Evolutionary conservation across 1,139 yeast genomes (phyloP).

Genomic region (Candida buenavistaensis): DNA sequence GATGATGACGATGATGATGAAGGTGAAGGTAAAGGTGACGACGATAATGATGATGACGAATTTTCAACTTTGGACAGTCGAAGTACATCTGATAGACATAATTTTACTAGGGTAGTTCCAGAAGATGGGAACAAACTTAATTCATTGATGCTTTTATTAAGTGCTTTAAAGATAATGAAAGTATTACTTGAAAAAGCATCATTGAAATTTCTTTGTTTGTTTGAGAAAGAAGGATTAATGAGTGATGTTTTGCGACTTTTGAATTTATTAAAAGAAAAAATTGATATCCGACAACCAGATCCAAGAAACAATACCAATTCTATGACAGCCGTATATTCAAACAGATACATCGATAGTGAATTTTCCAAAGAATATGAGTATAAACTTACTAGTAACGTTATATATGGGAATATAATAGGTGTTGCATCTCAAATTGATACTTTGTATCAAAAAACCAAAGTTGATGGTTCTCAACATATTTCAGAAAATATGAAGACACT

Average conservation of each 20-base stretch:
- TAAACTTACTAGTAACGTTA: slow-evolving; percentile 20
- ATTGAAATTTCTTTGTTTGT: slow-evolving; percentile 41
- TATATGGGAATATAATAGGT: slow-evolving; percentile 20
- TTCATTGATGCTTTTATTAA: slow-evolving; percentile 46
- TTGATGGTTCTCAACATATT: slow-evolving; percentile 10
- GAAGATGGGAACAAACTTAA: slow-evolving; percentile 18
- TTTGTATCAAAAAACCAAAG: slow-evolving; percentile 19
- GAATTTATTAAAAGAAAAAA: slow-evolving; percentile 15
- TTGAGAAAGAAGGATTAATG: slow-evolving; percentile 74
- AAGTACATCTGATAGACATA: slow-evolving; percentile 1
- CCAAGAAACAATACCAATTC: slow-evolving; percentile 9
- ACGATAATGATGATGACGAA: slow-evolving; percentile 13
- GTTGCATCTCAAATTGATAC: slow-evolving; percentile 23
- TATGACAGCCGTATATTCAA: slow-evolving; percentile 19
- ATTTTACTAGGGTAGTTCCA: slow-evolving; percentile 5
- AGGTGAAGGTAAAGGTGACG: slow-evolving; percentile 15
- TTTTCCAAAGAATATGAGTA: slow-evolving; percentile 31
- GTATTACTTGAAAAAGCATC: slow-evolving; percentile 46
- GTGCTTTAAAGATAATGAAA: slow-evolving; percentile 40
- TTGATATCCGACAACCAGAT: slow-evolving; percentile 10
- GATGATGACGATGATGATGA: slow-evolving; percentile 12
- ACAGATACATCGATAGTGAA: slow-evolving; percentile 34
- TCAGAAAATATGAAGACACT: slow-evolving; percentile 22
- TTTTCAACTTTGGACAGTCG: slow-evolving; percentile 2
- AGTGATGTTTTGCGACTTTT: slow-evolving; percentile 45